Conservation (phyloP, 441 rosid genomes). For the Erysimum cheiri region DNA sequence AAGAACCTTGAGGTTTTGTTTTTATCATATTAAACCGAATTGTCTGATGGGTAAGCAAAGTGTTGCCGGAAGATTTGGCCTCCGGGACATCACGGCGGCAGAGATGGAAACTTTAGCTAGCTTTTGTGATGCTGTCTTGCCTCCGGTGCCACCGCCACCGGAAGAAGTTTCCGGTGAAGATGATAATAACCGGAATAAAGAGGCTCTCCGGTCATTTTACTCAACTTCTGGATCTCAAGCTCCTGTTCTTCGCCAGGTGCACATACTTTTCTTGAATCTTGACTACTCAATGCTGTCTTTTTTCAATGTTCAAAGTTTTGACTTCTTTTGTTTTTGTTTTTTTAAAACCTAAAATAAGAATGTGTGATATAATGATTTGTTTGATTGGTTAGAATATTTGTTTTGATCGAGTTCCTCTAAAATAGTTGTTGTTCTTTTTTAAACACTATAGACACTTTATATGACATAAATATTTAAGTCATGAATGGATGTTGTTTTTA, state of each 20-base stretch:
- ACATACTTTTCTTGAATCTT: background rate
- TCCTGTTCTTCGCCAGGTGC: constrained; percentile 66
- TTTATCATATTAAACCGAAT: background rate
- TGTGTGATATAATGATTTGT: background rate
- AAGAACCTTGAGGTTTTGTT: background rate
- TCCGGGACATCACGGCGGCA: constrained; percentile 48
- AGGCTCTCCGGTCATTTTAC: constrained; percentile 55
- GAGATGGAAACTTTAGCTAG: constrained; percentile 62
- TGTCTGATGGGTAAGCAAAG: constrained; percentile 34
- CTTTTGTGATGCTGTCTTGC: constrained; percentile 62
- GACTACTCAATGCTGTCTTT: background rate
- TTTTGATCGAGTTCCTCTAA: background rate
- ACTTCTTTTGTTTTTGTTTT: background rate
- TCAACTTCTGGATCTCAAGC: constrained; percentile 57
- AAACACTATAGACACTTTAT: background rate
- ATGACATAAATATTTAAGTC: background rate
- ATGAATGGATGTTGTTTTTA: no score
- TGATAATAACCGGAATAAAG: constrained; percentile 33
- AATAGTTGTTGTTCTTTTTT: background rate
- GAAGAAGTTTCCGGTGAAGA: constrained; percentile 7
- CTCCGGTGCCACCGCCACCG: constrained; percentile 50
- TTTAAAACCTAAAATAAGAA: background rate
- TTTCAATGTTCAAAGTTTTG: background rate
- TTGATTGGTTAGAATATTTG: background rate
- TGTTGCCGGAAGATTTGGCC: constrained; percentile 6